phyloP scores from a whole-genome alignment of 2,329 filamentous ascomycete species.

The Neopestalotiopsis clavispora region DNA sequence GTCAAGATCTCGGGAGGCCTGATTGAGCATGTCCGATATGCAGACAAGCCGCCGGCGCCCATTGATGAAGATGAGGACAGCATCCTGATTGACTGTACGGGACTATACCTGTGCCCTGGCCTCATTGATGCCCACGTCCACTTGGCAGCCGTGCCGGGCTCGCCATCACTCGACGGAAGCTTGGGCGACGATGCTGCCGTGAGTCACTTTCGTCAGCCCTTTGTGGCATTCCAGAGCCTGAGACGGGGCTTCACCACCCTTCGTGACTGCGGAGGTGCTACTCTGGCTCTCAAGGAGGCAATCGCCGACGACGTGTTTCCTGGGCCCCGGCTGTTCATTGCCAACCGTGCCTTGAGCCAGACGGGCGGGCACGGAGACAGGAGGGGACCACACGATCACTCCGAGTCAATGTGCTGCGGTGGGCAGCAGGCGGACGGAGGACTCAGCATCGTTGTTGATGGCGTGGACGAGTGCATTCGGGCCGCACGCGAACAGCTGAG shows the following conservation, averaged over 20 bases:
- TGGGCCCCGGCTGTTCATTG: conserved; percentile 61
- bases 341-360: conserved; percentile 58
- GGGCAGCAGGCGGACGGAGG: conserved; percentile 38
- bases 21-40: conserved; percentile 32
- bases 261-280: conserved; percentile 63
- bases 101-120: conserved; percentile 53
- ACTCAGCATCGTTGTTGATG: conserved; percentile 53
- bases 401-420: conserved; percentile 45
- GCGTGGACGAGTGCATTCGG: conserved; percentile 58
- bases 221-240: conserved; percentile 54
- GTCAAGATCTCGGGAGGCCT: conserved; percentile 42
- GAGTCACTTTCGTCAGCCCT: conserved; percentile 51
- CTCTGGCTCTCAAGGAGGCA: conserved; percentile 59
- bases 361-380: conserved; percentile 63
- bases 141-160: conserved; percentile 48
- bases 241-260: conserved; percentile 62
- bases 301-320: conserved; percentile 59
- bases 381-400: conserved; percentile 46
- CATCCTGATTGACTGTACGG: conserved; percentile 43
- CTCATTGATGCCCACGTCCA: conserved; percentile 59
- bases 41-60: conserved; percentile 15
- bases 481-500: conserved; percentile 59
- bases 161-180: conserved; percentile 39
- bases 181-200: conserved; percentile 40
- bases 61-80: conserved; percentile 27